These are phyloP conservation scores for Acephala macrosclerotiorum DNA, from an alignment of 2,329 filamentous ascomycete genomes.

Conservation along the genomic window DNA sequence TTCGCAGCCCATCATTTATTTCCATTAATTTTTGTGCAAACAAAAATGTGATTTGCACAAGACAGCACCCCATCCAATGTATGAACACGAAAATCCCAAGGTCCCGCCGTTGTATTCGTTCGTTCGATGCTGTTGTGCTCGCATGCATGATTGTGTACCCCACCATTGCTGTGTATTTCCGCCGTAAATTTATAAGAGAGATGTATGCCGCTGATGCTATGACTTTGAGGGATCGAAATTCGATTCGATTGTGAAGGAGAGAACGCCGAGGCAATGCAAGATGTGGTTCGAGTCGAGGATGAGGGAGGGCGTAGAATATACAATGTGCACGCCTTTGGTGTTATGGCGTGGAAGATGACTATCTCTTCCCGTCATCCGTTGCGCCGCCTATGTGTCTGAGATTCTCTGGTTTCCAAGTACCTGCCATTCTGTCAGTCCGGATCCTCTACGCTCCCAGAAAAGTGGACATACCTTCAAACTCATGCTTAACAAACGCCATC, in stretches of 20 bases:
- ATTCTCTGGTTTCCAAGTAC: constrained; percentile 78
- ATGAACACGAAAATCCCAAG: background rate
- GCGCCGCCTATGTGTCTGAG: constrained; percentile 74
- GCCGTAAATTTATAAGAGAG: background rate
- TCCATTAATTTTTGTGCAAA: background rate
- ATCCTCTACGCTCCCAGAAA: background rate
- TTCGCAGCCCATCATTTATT: background rate
- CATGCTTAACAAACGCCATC: constrained; percentile 97
- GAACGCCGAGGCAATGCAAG: constrained; percentile 12
- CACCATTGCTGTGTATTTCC: constrained; percentile 1
- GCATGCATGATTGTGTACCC: too few species aligned
- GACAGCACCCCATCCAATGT: background rate
- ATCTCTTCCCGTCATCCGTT: constrained; percentile 13
- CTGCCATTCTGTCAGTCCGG: constrained; percentile 49
- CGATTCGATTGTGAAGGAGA: background rate
- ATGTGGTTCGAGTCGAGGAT: background rate
- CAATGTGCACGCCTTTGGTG: background rate
- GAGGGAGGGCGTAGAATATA: constrained; percentile 6
- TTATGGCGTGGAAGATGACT: background rate
- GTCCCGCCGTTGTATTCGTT: constrained; percentile 9
- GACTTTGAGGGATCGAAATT: constrained; percentile 10
- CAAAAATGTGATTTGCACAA: background rate
- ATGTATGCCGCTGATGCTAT: constrained; percentile 28
- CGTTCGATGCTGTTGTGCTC: too few species aligned
- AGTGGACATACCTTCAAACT: constrained; percentile 80